phyloP scores from a whole-genome alignment of 805 yeast genomes.

The Wickerhamiella sergipiensis region DNA sequence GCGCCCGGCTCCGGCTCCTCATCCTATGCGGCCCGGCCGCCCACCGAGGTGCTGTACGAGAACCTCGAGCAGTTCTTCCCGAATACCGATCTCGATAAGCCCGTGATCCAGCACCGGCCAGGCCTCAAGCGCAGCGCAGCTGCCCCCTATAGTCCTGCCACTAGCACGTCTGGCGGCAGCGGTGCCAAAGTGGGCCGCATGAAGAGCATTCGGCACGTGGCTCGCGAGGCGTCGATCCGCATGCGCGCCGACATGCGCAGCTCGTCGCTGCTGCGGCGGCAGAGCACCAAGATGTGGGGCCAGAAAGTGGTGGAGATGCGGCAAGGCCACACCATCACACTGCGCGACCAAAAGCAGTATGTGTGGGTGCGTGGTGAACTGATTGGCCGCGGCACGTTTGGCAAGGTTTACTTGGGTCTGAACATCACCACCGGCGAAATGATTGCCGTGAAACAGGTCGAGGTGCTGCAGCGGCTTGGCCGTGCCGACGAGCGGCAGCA shows the following conservation, averaged over 20 bases:
- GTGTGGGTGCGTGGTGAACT: slow-evolving; percentile 97
- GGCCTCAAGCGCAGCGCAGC: neutral
- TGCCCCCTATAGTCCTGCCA: neutral
- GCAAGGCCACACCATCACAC: slow-evolving; percentile 49
- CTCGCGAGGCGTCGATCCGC: slow-evolving; percentile 64
- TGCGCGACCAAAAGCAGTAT: slow-evolving; percentile 60
- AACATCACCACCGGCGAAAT: slow-evolving; percentile 95
- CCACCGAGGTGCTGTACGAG: slow-evolving; percentile 84
- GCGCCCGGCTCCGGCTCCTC: slow-evolving; percentile 7
- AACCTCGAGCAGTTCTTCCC: slow-evolving; percentile 90
- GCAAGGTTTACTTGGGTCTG: slow-evolving; percentile 79
- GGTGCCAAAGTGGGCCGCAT: slow-evolving; percentile 33
- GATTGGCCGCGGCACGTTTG: slow-evolving; percentile 94
- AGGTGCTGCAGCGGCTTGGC: slow-evolving; percentile 20
- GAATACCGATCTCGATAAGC: slow-evolving; percentile 78
- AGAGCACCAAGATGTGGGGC: slow-evolving; percentile 96
- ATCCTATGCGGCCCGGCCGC: slow-evolving; percentile 76
- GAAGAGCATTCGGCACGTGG: slow-evolving; percentile 87
- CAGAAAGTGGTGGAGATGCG: slow-evolving; percentile 71
- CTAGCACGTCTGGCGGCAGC: neutral
- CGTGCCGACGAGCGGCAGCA: slow-evolving; percentile 10
- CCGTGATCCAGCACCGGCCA: slow-evolving; percentile 46
- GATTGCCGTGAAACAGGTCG: slow-evolving; percentile 95
- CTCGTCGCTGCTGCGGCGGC: slow-evolving; percentile 40
- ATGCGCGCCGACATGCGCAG: slow-evolving; percentile 21